Conservation (phyloP, 225 moss, liverwort and hornwort genomes). For the Pseudisothecium myosuroides region DNA sequence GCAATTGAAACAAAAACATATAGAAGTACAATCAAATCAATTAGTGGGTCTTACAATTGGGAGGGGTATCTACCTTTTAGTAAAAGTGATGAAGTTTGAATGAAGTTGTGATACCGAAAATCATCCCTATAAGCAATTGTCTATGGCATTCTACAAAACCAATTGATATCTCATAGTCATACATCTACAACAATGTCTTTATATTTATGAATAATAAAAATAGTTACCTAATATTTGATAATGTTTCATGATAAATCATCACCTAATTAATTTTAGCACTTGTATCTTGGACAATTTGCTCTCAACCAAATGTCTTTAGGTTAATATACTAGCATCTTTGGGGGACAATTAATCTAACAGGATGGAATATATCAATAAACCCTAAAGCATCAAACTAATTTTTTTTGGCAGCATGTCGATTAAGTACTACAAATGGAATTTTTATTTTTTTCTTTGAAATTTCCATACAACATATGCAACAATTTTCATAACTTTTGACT, state of each 20-base stretch:
- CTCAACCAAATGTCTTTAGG: accelerated
- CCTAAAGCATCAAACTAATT: too few relatives aligned
- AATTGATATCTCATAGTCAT: not conserved
- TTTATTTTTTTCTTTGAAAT: too few relatives aligned
- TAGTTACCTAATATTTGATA: too few relatives aligned
- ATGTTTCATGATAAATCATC: not conserved
- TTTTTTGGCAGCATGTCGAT: too few relatives aligned
- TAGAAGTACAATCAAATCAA: not conserved
- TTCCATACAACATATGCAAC: too few relatives aligned
- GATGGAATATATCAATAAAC: not conserved
- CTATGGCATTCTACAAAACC: not conserved
- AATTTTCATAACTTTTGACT: too few relatives aligned
- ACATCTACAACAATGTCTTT: not conserved
- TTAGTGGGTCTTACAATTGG: not conserved
- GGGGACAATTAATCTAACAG: not conserved
- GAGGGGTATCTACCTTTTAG: not conserved
- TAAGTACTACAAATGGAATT: too few relatives aligned
- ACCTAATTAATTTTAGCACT: not conserved
- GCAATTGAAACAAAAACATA: not conserved
- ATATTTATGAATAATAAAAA: not conserved
- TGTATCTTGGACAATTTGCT: not conserved
- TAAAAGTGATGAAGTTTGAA: not conserved
- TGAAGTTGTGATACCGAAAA: not conserved
- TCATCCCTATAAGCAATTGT: not conserved
- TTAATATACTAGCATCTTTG: not conserved